phyloP scores from a whole-genome alignment of 2,329 filamentous ascomycete genomes.

The Aspergillus persii region DNA sequence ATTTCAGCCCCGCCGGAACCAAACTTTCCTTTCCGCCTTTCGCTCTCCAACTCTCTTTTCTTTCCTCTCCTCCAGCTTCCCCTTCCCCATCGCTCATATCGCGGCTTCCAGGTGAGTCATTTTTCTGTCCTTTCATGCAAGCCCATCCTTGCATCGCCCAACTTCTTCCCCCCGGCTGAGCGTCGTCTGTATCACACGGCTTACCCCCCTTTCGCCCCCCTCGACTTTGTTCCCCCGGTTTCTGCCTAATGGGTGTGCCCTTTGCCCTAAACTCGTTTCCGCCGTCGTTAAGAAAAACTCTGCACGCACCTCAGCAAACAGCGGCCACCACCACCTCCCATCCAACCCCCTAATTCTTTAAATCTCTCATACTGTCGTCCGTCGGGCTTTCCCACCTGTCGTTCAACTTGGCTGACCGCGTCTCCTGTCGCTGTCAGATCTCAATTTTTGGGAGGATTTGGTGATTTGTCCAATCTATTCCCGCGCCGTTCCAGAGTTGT shows the following conservation, averaged over 20 bases:
- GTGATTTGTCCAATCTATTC: constrained; percentile 11
- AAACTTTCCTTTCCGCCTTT: not conserved
- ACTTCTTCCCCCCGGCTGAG: not conserved
- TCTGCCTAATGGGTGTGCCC: constrained; percentile 21
- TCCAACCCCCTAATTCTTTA: not conserved
- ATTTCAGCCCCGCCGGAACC: not conserved
- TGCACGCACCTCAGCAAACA: constrained; percentile 14
- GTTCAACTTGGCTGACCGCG: constrained; percentile 14
- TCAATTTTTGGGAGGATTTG: constrained; percentile 12
- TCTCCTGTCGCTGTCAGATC: constrained; percentile 7
- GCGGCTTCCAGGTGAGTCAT: constrained; percentile 3
- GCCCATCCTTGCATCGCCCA: constrained; percentile 1
- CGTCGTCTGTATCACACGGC: not conserved
- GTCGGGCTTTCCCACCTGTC: not conserved
- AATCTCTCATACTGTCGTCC: constrained; percentile 4
- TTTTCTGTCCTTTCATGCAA: not conserved
- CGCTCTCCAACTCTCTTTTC: not conserved
- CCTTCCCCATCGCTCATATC: not conserved
- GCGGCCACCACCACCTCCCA: not conserved
- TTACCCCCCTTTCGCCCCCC: not conserved
- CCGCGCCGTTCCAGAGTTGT: constrained; percentile 4
- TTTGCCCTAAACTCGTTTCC: constrained; percentile 23
- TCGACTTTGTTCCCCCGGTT: constrained; percentile 3
- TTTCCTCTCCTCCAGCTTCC: not conserved
- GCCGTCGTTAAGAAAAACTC: constrained; percentile 22